These are phyloP conservation scores for Cornus florida DNA, from an alignment of 148 eudicot species.

Conservation along the genomic window DNA sequence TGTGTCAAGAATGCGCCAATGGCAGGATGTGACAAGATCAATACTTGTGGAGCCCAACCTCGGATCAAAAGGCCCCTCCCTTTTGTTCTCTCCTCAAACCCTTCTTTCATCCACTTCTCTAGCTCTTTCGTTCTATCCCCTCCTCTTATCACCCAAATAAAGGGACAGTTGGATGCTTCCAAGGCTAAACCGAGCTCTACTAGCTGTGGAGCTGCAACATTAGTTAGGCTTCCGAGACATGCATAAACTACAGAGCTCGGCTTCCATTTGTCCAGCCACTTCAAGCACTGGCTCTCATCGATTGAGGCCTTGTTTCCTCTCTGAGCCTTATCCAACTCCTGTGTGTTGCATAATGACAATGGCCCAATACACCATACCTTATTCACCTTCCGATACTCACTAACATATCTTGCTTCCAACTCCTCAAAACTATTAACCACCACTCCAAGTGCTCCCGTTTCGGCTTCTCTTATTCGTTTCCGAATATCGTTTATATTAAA, in stretches of 20 bases:
- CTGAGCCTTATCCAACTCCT: constrained; percentile 24
- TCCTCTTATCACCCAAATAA: constrained; percentile 43
- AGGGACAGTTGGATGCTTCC: constrained; percentile 36
- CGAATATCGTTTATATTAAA: background rate
- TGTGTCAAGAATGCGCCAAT: constrained; percentile 22
- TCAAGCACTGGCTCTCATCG: background rate
- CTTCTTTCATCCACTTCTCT: constrained; percentile 26
- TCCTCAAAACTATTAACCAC: constrained; percentile 46
- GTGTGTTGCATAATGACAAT: constrained; percentile 36
- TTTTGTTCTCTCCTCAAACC: constrained; percentile 16
- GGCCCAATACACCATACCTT: constrained; percentile 57
- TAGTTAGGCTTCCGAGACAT: constrained; percentile 39
- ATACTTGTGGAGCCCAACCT: constrained; percentile 27
- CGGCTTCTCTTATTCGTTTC: constrained; percentile 19
- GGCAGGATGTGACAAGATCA: constrained; percentile 20
- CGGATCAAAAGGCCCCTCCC: constrained; percentile 17
- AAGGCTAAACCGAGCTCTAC: constrained; percentile 45
- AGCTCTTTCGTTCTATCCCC: constrained; percentile 27
- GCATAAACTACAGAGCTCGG: constrained; percentile 36
- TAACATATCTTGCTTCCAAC: constrained; percentile 36
- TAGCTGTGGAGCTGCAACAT: constrained; percentile 22
- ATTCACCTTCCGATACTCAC: constrained; percentile 20
- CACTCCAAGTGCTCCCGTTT: constrained; percentile 37
- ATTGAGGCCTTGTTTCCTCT: background rate
- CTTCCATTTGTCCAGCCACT: constrained; percentile 14